Conservation (phyloP, 176 grass and related monocot genomes). For the Rhipidocladum racemiflorum region DNA sequence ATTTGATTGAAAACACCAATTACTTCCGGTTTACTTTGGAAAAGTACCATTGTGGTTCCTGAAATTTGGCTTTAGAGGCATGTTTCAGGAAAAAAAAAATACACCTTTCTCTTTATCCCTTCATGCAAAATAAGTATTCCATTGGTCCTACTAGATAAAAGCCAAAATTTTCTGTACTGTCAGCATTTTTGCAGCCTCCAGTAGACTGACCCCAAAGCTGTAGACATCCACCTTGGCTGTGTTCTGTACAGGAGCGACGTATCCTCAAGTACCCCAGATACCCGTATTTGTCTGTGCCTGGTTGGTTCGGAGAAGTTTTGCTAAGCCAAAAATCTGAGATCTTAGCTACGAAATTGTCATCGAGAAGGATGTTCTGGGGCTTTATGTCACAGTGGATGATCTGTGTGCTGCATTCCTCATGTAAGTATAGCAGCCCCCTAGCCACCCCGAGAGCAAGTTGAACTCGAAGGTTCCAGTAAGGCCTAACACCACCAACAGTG, state of each 20-base stretch:
- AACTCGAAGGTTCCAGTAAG: conserved; percentile 30
- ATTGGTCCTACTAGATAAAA: too few species aligned
- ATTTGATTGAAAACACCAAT: too few species aligned
- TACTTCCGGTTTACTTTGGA: too few species aligned
- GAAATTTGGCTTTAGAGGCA: too few species aligned
- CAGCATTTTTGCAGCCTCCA: conserved; percentile 36
- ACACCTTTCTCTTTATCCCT: too few species aligned
- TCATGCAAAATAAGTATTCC: too few species aligned
- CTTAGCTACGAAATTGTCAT: conserved; percentile 21
- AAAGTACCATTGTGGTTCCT: too few species aligned
- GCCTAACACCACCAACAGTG: too few species aligned
- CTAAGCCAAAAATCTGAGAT: conserved; percentile 49
- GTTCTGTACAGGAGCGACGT: conserved; percentile 41
- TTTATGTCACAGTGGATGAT: conserved; percentile 33
- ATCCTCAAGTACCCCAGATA: conserved; percentile 38
- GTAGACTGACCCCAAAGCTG: conserved; percentile 43
- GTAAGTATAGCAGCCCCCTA: conserved; percentile 41
- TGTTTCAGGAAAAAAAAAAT: too few species aligned
- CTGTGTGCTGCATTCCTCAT: conserved; percentile 40
- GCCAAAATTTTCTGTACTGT: too few species aligned
- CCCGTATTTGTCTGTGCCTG: conserved; percentile 34
- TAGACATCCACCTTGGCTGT: conserved; percentile 40
- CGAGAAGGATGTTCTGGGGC: neutral
- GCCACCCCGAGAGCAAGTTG: conserved; percentile 38
- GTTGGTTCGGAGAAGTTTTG: conserved; percentile 34